Conservation (phyloP, 148 eudicot genomes). For the Simmondsia chinensis region DNA sequence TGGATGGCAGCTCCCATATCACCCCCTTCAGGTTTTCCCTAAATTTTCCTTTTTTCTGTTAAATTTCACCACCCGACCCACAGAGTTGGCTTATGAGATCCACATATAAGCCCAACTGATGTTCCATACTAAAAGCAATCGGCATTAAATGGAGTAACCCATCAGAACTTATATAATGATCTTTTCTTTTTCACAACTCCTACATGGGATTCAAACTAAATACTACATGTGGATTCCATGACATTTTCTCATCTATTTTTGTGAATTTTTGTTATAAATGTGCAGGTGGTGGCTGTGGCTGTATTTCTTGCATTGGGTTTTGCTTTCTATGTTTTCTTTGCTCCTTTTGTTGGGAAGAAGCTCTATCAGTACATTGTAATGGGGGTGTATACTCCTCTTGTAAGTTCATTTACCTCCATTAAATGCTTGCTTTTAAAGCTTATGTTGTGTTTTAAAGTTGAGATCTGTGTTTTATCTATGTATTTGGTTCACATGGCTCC, state of each 20-base stretch:
- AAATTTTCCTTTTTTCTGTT: neutral
- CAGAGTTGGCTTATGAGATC: too few species aligned
- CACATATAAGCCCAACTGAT: too few species aligned
- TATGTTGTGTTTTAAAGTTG: constrained; percentile 13
- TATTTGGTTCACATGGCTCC: constrained; percentile 12
- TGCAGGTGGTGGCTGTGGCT: constrained; percentile 89
- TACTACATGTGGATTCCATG: too few species aligned
- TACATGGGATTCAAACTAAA: too few species aligned
- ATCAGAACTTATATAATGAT: too few species aligned
- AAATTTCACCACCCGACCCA: too few species aligned
- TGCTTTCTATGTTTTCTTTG: constrained; percentile 93
- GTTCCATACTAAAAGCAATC: too few species aligned
- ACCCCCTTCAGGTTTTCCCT: constrained; percentile 75
- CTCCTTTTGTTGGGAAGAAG: constrained; percentile 87
- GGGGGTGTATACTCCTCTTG: constrained; percentile 93
- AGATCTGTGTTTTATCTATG: constrained; percentile 43
- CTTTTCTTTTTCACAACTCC: neutral
- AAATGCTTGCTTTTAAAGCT: constrained; percentile 1
- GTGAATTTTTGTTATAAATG: constrained; percentile 2
- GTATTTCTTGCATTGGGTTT: constrained; percentile 91
- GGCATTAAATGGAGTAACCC: too few species aligned
- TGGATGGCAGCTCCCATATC: constrained; percentile 98
- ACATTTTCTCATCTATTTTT: too few species aligned
- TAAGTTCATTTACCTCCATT: constrained; percentile 22
- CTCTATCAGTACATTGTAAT: constrained; percentile 66